Evolutionary conservation across 306 rosid species (phyloP).

Genomic region (Lithocarpus polystachyus): DNA sequence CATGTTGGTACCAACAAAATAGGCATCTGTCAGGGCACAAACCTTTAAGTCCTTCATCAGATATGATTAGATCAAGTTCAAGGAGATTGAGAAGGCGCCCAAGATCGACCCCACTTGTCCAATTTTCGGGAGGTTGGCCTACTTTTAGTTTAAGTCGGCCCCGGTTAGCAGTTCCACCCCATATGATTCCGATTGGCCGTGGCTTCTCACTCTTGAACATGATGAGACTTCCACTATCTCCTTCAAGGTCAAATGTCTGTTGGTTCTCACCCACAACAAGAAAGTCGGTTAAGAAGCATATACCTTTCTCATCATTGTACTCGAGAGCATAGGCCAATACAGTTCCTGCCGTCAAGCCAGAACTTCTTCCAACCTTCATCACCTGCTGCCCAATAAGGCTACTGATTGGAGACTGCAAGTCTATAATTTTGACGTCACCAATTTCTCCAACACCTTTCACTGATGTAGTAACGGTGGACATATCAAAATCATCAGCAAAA

Average conservation of each 20-base stretch:
- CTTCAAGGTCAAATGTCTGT: constrained; percentile 97
- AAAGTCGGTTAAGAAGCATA: constrained; percentile 96
- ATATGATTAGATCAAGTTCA: constrained; percentile 90
- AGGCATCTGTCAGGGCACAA: constrained; percentile 22
- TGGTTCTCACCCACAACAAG: constrained; percentile 99
- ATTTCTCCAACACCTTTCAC: constrained; percentile 89
- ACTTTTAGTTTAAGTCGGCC: constrained; percentile 91
- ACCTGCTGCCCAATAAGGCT: constrained; percentile 92
- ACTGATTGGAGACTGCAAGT: constrained; percentile 84
- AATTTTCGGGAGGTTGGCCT: constrained; percentile 99
- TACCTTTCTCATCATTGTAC: constrained; percentile 98
- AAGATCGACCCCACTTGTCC: constrained; percentile 99
- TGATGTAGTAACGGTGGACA: constrained; percentile 80
- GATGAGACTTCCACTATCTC: constrained; percentile 98
- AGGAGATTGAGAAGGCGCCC: constrained; percentile 95
- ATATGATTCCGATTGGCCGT: constrained; percentile 88
- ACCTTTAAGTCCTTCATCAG: constrained; percentile 93
- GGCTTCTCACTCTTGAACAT: constrained; percentile 90
- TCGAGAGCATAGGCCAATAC: constrained; percentile 96
- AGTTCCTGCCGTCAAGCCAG: constrained; percentile 91
- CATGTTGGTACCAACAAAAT: neutral
- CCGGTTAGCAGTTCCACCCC: constrained; percentile 99
- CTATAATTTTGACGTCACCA: constrained; percentile 76
- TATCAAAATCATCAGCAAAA: constrained; percentile 95
- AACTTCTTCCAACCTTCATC: constrained; percentile 97